Conservation (phyloP, 169 alveolate species). For the Plasmodium relictum region DNA sequence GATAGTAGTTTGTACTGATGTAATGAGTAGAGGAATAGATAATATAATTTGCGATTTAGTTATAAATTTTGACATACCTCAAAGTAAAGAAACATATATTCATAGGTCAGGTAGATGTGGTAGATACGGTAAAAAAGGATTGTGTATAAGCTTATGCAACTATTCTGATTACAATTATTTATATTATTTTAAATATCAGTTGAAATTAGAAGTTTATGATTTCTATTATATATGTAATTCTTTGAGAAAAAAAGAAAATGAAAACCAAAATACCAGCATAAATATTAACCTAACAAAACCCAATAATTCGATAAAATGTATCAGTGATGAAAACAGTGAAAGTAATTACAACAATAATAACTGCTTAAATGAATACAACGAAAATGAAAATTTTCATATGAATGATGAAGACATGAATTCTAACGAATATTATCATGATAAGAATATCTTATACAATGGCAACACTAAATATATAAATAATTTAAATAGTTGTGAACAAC, state of each 20-base stretch:
- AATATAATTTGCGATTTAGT: conserved; percentile 90
- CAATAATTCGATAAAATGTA: background rate
- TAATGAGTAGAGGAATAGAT: conserved; percentile 94
- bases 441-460: too few relatives aligned
- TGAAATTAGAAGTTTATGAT: conserved; percentile 35
- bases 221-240: conserved; percentile 28
- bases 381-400: background rate
- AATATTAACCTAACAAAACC: background rate
- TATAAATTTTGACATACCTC: conserved; percentile 92
- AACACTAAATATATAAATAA: too few relatives aligned
- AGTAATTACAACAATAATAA: background rate
- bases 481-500: too few relatives aligned
- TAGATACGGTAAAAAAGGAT: conserved; percentile 89
- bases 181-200: conserved; percentile 37
- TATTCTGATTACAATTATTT: conserved; percentile 58
- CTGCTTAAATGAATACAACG: background rate
- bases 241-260: background rate
- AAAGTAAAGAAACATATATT: conserved; percentile 88
- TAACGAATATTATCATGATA: too few relatives aligned
- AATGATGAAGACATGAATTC: background rate
- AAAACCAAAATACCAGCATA: background rate
- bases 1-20: conserved; percentile 91
- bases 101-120: conserved; percentile 94
- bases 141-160: conserved; percentile 86
- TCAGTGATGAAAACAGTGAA: background rate